phyloP scores from a whole-genome alignment of 2,329 filamentous ascomycete genomes.

The Madurella fahalii region DNA sequence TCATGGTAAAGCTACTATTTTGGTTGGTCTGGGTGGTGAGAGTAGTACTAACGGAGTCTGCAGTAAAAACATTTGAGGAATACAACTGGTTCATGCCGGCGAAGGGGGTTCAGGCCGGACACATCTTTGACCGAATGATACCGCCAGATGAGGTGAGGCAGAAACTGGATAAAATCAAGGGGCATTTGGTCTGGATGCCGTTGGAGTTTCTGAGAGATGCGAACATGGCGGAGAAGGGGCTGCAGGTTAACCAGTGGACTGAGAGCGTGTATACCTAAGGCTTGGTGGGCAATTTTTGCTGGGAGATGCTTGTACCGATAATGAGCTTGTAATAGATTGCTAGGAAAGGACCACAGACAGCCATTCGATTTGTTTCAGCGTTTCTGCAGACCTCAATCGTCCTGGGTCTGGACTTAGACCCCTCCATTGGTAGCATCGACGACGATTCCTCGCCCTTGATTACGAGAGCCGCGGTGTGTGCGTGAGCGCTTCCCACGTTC shows the following conservation, averaged over 20 bases:
- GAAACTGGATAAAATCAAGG: constrained; percentile 75
- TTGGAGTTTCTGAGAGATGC: constrained; percentile 78
- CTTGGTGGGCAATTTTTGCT: too few species aligned
- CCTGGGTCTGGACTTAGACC: too few species aligned
- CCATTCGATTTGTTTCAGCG: too few species aligned
- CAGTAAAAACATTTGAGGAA: constrained; percentile 82
- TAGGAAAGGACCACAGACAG: too few species aligned
- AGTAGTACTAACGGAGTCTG: background rate
- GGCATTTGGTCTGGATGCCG: constrained; percentile 95
- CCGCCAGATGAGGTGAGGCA: constrained; percentile 67
- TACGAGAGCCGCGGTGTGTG: too few species aligned
- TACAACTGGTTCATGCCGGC: constrained; percentile 76
- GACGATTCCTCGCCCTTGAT: too few species aligned
- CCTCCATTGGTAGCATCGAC: too few species aligned
- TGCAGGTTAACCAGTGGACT: constrained; percentile 82
- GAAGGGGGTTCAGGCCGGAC: constrained; percentile 71
- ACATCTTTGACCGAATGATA: constrained; percentile 78
- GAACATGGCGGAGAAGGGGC: constrained; percentile 82
- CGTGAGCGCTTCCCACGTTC: too few species aligned
- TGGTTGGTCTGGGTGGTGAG: constrained; percentile 4
- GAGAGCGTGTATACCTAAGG: constrained; percentile 76
- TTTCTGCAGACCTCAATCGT: too few species aligned
- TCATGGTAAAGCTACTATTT: constrained; percentile 50
- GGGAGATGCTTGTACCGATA: too few species aligned
- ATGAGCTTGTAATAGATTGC: too few species aligned